Conservation (phyloP, 768 basidiomycete species). For the Termitomyces sp. region DNA sequence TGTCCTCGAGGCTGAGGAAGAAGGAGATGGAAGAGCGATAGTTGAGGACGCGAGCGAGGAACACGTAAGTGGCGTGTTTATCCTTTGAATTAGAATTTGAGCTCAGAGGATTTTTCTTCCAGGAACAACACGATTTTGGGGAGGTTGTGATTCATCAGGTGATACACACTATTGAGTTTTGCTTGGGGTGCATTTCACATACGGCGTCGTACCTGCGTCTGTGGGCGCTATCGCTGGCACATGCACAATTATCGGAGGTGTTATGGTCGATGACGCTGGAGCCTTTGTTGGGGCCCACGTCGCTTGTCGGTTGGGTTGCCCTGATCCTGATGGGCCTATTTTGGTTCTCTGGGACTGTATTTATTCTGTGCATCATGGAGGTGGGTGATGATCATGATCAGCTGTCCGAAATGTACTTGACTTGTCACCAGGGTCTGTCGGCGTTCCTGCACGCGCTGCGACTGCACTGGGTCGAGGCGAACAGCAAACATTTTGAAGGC, state of each 20-base stretch:
- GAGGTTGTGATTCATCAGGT: slow-evolving; percentile 96
- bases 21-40: slow-evolving; percentile 70
- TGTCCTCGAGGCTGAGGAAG: slow-evolving; percentile 71
- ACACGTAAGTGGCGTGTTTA: slow-evolving; percentile 48
- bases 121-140: slow-evolving; percentile 88
- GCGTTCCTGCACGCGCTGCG: slow-evolving; percentile 96
- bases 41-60: slow-evolving; percentile 71
- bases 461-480: slow-evolving; percentile 97
- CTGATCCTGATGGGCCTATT: slow-evolving; percentile 48
- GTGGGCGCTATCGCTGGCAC: slow-evolving; percentile 97
- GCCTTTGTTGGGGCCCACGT: slow-evolving; percentile 51
- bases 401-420: slow-evolving; percentile 15
- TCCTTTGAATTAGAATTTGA: slow-evolving; percentile 1
- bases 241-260: slow-evolving; percentile 95
- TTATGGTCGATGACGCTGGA: slow-evolving; percentile 87
- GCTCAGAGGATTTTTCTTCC: background rate
- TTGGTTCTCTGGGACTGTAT: slow-evolving; percentile 80
- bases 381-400: slow-evolving; percentile 38
- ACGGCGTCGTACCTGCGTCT: slow-evolving; percentile 91
- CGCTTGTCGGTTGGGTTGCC: slow-evolving; percentile 54
- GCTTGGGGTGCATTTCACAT: slow-evolving; percentile 97
- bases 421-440: slow-evolving; percentile 66
- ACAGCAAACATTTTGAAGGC: slow-evolving; percentile 93
- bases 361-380: slow-evolving; percentile 92
- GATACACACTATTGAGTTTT: slow-evolving; percentile 99